Conservation (phyloP, 768 basidiomycete species). For the Suillus ampliporus region DNA sequence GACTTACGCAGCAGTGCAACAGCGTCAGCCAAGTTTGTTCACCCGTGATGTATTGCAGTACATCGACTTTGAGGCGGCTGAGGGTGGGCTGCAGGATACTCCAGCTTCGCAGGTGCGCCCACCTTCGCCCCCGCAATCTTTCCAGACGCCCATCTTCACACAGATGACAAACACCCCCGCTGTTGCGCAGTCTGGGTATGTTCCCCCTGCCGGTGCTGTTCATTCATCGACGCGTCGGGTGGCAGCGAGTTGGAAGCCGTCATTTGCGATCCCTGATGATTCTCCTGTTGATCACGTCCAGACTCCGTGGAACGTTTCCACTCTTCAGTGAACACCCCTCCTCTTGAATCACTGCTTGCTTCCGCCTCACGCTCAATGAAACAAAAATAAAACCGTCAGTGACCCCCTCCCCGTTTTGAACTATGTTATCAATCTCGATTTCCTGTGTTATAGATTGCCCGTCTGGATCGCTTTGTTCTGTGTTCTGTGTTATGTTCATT, state of each 20-base stretch:
- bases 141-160: slow-evolving; percentile 30
- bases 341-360: not conserved
- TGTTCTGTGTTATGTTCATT: slow-evolving; percentile 9
- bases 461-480: slow-evolving; percentile 10
- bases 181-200: slow-evolving; percentile 38
- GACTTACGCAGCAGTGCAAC: slow-evolving; percentile 18
- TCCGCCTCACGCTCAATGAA: not conserved
- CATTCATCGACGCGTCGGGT: slow-evolving; percentile 58
- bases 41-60: slow-evolving; percentile 43
- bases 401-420: slow-evolving; percentile 8
- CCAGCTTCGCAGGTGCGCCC: slow-evolving; percentile 28
- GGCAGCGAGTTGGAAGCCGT: slow-evolving; percentile 53
- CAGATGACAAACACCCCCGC: slow-evolving; percentile 31
- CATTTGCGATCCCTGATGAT: slow-evolving; percentile 22
- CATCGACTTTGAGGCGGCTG: slow-evolving; percentile 42
- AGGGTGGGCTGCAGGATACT: slow-evolving; percentile 15
- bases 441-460: slow-evolving; percentile 8
- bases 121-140: slow-evolving; percentile 21
- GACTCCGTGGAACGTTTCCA: slow-evolving; percentile 34
- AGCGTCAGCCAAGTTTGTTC: slow-evolving; percentile 25
- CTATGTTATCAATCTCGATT: slow-evolving; percentile 12
- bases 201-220: slow-evolving; percentile 60
- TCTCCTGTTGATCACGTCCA: slow-evolving; percentile 38
- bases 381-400: slow-evolving; percentile 15
- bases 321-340: not conserved